Evolutionary conservation across 495 filamentous ascomycete genomes (phyloP).

Genomic region (Chaetomidium leptoderma): DNA sequence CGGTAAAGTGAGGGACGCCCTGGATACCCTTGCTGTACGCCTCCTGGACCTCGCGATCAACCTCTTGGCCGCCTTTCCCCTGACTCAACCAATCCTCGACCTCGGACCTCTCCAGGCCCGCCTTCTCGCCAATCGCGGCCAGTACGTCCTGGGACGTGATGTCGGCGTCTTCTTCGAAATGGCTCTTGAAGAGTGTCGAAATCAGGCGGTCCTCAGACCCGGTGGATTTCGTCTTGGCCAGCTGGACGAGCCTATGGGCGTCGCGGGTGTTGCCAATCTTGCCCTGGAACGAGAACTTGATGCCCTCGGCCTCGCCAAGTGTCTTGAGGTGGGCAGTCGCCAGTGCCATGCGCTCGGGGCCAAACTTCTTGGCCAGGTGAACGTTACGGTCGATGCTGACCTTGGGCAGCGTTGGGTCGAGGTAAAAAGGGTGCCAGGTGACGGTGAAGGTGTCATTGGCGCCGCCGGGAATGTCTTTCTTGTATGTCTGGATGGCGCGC

Average conservation of each 20-base stretch:
- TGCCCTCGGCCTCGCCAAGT: constrained; percentile 60
- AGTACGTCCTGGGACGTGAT: constrained; percentile 63
- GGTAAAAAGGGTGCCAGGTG: constrained; percentile 74
- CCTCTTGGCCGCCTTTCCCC: constrained; percentile 61
- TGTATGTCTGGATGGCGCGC: constrained; percentile 63
- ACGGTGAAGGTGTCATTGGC: constrained; percentile 63
- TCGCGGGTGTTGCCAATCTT: constrained; percentile 74
- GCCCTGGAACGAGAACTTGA: constrained; percentile 68
- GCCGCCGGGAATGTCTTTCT: constrained; percentile 51
- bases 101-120: constrained; percentile 57
- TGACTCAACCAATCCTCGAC: constrained; percentile 58
- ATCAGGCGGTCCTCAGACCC: constrained; percentile 60
- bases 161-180: constrained; percentile 75
- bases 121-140: constrained; percentile 55
- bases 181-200: constrained; percentile 63
- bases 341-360: constrained; percentile 50
- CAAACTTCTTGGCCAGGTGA: constrained; percentile 34
- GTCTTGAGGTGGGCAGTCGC: constrained; percentile 55
- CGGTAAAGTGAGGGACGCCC: constrained; percentile 72
- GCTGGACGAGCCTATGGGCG: constrained; percentile 68
- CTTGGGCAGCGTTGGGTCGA: constrained; percentile 61
- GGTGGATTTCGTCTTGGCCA: constrained; percentile 55
- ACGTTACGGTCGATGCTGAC: constrained; percentile 19
- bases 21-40: constrained; percentile 55
- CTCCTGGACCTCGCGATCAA: constrained; percentile 63